Evolutionary conservation across 2,329 filamentous ascomycete species (phyloP).

Genomic region (Aspergillus thermomutatus): DNA sequence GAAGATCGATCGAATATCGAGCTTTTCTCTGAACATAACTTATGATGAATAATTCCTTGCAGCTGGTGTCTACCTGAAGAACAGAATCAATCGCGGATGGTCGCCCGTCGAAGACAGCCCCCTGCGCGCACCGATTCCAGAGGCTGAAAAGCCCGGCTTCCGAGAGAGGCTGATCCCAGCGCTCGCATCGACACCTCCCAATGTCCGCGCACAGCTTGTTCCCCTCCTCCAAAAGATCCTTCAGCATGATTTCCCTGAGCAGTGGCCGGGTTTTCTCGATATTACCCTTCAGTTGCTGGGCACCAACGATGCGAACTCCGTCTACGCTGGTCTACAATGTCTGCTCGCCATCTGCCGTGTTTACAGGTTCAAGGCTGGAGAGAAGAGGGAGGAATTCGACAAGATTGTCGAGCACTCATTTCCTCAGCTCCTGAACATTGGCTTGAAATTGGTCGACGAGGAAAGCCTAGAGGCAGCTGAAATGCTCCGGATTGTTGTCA

Average conservation of each 20-base stretch:
- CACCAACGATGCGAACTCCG: slow-evolving; percentile 78
- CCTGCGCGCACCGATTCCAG: slow-evolving; percentile 71
- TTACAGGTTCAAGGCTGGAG: slow-evolving; percentile 88
- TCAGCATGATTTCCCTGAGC: slow-evolving; percentile 88
- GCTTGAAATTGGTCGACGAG: slow-evolving; percentile 83
- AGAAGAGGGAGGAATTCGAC: slow-evolving; percentile 81
- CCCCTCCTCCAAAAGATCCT: slow-evolving; percentile 94
- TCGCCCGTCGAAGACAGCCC: slow-evolving; percentile 70
- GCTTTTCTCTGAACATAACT: slow-evolving; percentile 11
- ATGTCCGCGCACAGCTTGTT: slow-evolving; percentile 87
- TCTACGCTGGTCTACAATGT: slow-evolving; percentile 91
- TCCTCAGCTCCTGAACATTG: slow-evolving; percentile 80
- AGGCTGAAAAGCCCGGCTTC: slow-evolving; percentile 84
- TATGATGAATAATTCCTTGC: slow-evolving; percentile 14
- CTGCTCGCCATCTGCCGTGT: slow-evolving; percentile 91
- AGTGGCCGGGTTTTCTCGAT: slow-evolving; percentile 93
- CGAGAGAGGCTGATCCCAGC: slow-evolving; percentile 85
- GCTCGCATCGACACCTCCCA: slow-evolving; percentile 73
- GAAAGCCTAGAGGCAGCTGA: slow-evolving; percentile 91
- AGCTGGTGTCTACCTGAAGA: slow-evolving; percentile 98
- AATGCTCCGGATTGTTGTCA: slow-evolving; percentile 92
- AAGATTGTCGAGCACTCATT: slow-evolving; percentile 91
- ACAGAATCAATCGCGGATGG: slow-evolving; percentile 93
- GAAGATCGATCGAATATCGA: slow-evolving; percentile 17
- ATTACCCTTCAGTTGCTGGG: slow-evolving; percentile 86